Evolutionary conservation across 2,329 filamentous ascomycete species (phyloP).

Genomic region (Colletotrichum cereale): DNA sequence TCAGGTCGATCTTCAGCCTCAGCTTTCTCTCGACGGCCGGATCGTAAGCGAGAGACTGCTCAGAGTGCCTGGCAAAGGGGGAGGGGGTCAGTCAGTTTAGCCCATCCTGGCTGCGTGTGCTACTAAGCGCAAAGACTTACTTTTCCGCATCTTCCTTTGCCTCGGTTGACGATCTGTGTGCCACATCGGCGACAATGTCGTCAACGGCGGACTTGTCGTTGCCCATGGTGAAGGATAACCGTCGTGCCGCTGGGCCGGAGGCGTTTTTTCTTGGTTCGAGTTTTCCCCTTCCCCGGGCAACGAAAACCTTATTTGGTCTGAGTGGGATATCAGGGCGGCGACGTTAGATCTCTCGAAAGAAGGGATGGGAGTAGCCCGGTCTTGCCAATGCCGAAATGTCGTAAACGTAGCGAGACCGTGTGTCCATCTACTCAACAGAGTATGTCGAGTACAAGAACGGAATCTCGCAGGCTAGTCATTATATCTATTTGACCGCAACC

Average conservation of each 20-base stretch:
- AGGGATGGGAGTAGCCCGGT: not conserved
- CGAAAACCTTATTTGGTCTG: conserved; percentile 11
- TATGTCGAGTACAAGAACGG: not conserved
- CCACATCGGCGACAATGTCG: conserved; percentile 23
- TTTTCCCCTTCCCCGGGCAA: not conserved
- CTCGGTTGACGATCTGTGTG: conserved; percentile 3
- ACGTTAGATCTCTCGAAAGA: not conserved
- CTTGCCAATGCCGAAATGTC: not conserved
- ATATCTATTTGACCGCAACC: conserved; percentile 14
- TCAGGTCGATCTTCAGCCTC: conserved; percentile 71
- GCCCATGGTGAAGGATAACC: conserved; percentile 7
- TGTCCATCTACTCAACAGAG: not conserved
- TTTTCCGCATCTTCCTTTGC: conserved; percentile 17
- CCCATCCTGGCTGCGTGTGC: too few species aligned
- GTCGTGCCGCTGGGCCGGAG: not conserved
- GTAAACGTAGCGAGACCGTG: not conserved
- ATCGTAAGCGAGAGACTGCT: conserved; percentile 43
- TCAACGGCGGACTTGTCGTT: conserved; percentile 28
- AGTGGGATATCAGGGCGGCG: conserved; percentile 4
- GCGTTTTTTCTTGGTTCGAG: conserved; percentile 1
- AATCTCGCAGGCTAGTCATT: conserved; percentile 7
- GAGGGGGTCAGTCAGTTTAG: not conserved
- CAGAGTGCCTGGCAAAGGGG: not conserved
- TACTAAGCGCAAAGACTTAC: not conserved
- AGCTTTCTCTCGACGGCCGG: conserved; percentile 53